These are phyloP conservation scores for Alternaria alternata DNA, from an alignment of 2,329 filamentous ascomycete genomes.

Conservation along the genomic window DNA sequence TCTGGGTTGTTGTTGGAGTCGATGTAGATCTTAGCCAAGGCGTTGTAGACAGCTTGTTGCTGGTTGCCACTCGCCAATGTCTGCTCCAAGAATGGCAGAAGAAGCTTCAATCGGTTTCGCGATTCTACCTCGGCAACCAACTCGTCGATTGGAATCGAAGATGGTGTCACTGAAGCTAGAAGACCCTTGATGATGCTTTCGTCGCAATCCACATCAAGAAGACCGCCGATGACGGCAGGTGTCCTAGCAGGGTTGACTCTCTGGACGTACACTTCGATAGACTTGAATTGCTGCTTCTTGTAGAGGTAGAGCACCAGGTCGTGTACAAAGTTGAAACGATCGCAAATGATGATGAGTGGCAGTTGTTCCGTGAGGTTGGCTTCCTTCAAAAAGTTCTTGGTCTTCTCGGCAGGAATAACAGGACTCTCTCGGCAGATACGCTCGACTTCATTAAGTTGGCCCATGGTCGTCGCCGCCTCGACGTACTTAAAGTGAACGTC, in stretches of 20 bases:
- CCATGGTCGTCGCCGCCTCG: slow-evolving; percentile 92
- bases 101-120: slow-evolving; percentile 92
- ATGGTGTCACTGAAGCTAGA: slow-evolving; percentile 81
- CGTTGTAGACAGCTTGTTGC: slow-evolving; percentile 96
- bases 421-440: slow-evolving; percentile 91
- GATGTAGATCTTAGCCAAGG: slow-evolving; percentile 98
- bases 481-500: slow-evolving; percentile 99
- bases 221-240: slow-evolving; percentile 88
- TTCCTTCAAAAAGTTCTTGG: slow-evolving; percentile 99
- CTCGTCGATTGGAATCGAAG: slow-evolving; percentile 90
- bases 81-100: slow-evolving; percentile 94
- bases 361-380: slow-evolving; percentile 90
- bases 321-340: slow-evolving; percentile 99
- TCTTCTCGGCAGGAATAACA: slow-evolving; percentile 82
- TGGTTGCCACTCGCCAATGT: slow-evolving; percentile 90
- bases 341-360: slow-evolving; percentile 96
- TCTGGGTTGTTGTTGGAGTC: slow-evolving; percentile 98
- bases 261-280: slow-evolving; percentile 98
- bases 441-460: slow-evolving; percentile 94
- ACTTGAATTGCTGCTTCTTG: slow-evolving; percentile 99
- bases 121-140: slow-evolving; percentile 94
- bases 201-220: slow-evolving; percentile 96
- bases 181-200: slow-evolving; percentile 95
- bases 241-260: slow-evolving; percentile 92
- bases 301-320: slow-evolving; percentile 96